Percentiles rank a stretch among this genome's conserved stretches.
These are phyloP conservation scores for Podila epigama DNA, from an alignment of 192 early-diverging fungal genomes.

Conservation along the genomic window DNA sequence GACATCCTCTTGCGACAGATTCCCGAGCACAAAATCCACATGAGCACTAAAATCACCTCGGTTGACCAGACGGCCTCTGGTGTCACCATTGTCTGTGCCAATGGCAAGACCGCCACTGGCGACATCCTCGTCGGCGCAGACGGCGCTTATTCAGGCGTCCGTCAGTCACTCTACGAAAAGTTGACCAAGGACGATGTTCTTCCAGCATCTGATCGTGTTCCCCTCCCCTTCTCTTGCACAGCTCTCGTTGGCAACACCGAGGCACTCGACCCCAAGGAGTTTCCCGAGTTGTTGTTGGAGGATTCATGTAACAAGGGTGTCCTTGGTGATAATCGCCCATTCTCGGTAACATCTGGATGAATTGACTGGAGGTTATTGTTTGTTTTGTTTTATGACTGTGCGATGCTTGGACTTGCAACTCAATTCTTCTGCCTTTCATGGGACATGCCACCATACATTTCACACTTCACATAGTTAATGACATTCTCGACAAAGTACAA, in stretches of 20 bases:
- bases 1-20: constrained; percentile 3
- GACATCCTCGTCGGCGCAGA: constrained; percentile 35
- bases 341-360: constrained; percentile 6
- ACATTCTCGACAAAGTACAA: constrained; percentile 18
- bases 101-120: constrained; percentile 7
- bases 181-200: constrained; percentile 9
- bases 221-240: constrained; percentile 17
- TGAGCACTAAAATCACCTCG: constrained; percentile 17
- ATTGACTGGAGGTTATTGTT: background rate
- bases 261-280: constrained; percentile 7
- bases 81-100: constrained; percentile 12
- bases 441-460: background rate
- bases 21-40: constrained; percentile 10
- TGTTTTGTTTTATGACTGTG: background rate
- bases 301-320: constrained; percentile 12
- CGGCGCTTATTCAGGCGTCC: constrained; percentile 30
- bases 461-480: constrained; percentile 21
- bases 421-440: background rate
- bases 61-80: constrained; percentile 5
- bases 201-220: constrained; percentile 5
- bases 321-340: constrained; percentile 19
- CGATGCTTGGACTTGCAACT: background rate
- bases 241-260: constrained; percentile 26
- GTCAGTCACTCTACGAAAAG: constrained; percentile 23
- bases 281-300: constrained; percentile 14